phyloP scores from a whole-genome alignment of 495 filamentous ascomycete genomes.

The Aspergillus bridgeri region DNA sequence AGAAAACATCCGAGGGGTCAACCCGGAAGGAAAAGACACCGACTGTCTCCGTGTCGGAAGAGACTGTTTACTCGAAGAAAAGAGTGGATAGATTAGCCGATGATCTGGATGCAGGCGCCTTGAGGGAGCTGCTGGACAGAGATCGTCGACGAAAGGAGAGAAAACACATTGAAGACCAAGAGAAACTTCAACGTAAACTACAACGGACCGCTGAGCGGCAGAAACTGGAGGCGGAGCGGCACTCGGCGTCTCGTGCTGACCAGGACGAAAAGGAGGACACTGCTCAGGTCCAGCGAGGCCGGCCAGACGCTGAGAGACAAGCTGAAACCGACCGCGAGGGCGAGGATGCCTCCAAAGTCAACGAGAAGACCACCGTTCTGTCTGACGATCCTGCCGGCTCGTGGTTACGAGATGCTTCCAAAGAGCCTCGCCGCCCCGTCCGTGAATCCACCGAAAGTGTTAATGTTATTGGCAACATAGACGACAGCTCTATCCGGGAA shows the following conservation, averaged over 20 bases:
- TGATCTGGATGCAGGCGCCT: constrained; percentile 70
- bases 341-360: neutral
- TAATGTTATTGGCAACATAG: constrained; percentile 34
- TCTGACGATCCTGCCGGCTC: constrained; percentile 24
- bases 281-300: constrained; percentile 9
- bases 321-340: constrained; percentile 3
- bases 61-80: constrained; percentile 62
- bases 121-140: constrained; percentile 81
- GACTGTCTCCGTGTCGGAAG: constrained; percentile 52
- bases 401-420: constrained; percentile 34
- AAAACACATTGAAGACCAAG: constrained; percentile 67
- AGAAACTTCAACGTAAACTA: constrained; percentile 64
- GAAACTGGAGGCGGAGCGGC: constrained; percentile 24
- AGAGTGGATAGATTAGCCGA: constrained; percentile 79
- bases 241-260: neutral
- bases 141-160: constrained; percentile 74
- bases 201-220: constrained; percentile 70
- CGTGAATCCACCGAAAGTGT: constrained; percentile 35
- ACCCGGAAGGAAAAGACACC: constrained; percentile 43
- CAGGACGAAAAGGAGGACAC: constrained; percentile 4
- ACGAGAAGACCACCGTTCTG: constrained; percentile 9
- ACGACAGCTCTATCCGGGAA: constrained; percentile 38
- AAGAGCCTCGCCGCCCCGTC: constrained; percentile 19
- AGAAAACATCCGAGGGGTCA: constrained; percentile 33
- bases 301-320: constrained; percentile 2